Conservation (phyloP, 805 yeast genomes). For the Hanseniaspora jakobsenii region DNA sequence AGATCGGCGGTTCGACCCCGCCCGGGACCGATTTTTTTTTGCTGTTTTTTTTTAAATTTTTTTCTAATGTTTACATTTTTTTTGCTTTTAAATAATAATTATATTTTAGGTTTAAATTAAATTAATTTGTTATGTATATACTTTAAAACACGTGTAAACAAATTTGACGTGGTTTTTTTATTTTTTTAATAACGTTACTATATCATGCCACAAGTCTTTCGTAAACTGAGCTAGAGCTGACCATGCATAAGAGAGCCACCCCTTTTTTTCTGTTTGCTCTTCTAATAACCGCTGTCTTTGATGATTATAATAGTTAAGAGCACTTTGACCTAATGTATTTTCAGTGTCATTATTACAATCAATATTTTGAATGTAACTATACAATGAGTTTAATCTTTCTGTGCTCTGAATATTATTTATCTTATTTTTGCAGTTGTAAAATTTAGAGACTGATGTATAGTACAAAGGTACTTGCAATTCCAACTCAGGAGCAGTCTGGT, state of each 20-base stretch:
- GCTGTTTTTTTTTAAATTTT: neutral
- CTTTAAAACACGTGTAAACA: too few relatives aligned
- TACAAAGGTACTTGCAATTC: neutral
- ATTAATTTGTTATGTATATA: too few relatives aligned
- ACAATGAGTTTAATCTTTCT: neutral
- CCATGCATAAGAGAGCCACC: neutral
- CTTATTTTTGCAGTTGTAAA: neutral
- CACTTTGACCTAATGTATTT: neutral
- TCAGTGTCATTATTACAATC: neutral
- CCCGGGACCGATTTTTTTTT: constrained; percentile 35
- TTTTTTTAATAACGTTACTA: too few relatives aligned
- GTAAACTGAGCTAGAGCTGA: neutral
- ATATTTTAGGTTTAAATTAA: too few relatives aligned
- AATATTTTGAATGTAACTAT: neutral
- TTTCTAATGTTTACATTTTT: too few relatives aligned
- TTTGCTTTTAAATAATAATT: too few relatives aligned
- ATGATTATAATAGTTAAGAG: neutral
- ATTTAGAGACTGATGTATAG: neutral
- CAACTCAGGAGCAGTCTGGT: neutral
- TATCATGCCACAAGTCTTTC: neutral
- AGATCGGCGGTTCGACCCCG: constrained; percentile 53
- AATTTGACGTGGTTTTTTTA: too few relatives aligned
- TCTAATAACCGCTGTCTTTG: neutral
- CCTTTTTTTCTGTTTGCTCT: neutral
- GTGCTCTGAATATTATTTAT: neutral